Percentiles rank a stretch among this genome's conserved stretches.
These are phyloP conservation scores for Ophiocordyceps camponoti-floridani DNA, from an alignment of 2,329 filamentous ascomycete genomes.

Conservation along the genomic window DNA sequence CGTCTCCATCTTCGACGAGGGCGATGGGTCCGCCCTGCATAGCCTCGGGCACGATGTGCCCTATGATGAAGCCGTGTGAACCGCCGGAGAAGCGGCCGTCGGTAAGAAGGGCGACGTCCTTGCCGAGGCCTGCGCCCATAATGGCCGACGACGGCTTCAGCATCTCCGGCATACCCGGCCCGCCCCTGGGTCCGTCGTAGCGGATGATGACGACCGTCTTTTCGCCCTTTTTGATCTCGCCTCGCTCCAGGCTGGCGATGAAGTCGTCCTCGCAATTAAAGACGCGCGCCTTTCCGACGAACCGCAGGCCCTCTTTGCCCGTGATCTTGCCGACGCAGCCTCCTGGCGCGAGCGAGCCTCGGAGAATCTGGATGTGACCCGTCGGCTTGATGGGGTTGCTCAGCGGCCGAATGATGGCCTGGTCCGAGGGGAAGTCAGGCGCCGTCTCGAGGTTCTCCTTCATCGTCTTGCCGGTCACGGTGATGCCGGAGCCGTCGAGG, in stretches of 20 bases:
- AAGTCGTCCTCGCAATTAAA: slow-evolving; percentile 75
- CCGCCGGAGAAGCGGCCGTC: slow-evolving; percentile 67
- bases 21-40: slow-evolving; percentile 74
- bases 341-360: slow-evolving; percentile 68
- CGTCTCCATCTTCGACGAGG: slow-evolving; percentile 64
- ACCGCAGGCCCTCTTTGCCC: slow-evolving; percentile 75
- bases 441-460: slow-evolving; percentile 68
- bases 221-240: slow-evolving; percentile 66
- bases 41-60: slow-evolving; percentile 76
- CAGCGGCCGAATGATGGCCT: slow-evolving; percentile 66
- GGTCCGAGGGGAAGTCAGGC: slow-evolving; percentile 55
- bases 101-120: slow-evolving; percentile 57
- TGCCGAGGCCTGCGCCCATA: slow-evolving; percentile 73
- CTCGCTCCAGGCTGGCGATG: slow-evolving; percentile 57
- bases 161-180: slow-evolving; percentile 90
- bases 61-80: slow-evolving; percentile 73
- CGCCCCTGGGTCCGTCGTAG: slow-evolving; percentile 86
- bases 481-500: slow-evolving; percentile 62
- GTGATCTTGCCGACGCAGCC: slow-evolving; percentile 90
- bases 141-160: slow-evolving; percentile 83
- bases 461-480: slow-evolving; percentile 78
- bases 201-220: slow-evolving; percentile 84
- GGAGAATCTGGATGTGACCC: slow-evolving; percentile 77
- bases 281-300: slow-evolving; percentile 63
- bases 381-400: slow-evolving; percentile 72